phyloP scores from a whole-genome alignment of 1,139 yeast species.

The Yamadazyma triangularis region DNA sequence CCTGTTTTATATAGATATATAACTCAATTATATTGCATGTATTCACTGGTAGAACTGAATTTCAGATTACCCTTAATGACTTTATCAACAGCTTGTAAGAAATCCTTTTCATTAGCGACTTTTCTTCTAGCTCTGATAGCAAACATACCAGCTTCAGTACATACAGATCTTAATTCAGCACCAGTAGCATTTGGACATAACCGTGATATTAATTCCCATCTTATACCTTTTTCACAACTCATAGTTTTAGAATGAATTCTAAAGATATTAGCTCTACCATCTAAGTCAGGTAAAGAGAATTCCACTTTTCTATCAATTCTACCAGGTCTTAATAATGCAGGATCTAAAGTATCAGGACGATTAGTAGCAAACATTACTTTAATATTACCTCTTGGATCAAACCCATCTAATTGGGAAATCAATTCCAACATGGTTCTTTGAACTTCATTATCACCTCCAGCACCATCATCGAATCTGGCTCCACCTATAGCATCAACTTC shows the following conservation, averaged over 20 bases:
- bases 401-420: slow-evolving; percentile 95
- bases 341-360: slow-evolving; percentile 96
- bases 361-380: slow-evolving; percentile 99
- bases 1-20: background rate
- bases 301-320: slow-evolving; percentile 98
- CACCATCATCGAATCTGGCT: slow-evolving; percentile 98
- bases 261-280: slow-evolving; percentile 96
- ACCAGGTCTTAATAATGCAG: slow-evolving; percentile 96
- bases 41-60: slow-evolving; percentile 93
- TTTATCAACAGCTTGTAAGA: slow-evolving; percentile 94
- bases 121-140: slow-evolving; percentile 97
- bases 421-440: slow-evolving; percentile 98
- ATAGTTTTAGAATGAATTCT: slow-evolving; percentile 94
- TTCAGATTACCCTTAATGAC: slow-evolving; percentile 98
- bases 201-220: slow-evolving; percentile 97
- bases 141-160: slow-evolving; percentile 99
- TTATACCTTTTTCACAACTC: slow-evolving; percentile 94
- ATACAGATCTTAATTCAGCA: slow-evolving; percentile 93
- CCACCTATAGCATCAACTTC: slow-evolving; percentile 99
- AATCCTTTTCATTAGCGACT: slow-evolving; percentile 97
- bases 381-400: slow-evolving; percentile 97
- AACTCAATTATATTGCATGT: slow-evolving; percentile 96
- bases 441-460: slow-evolving; percentile 98
- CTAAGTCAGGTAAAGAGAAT: slow-evolving; percentile 91
- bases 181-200: slow-evolving; percentile 98